Base-by-base conservation (phyloP, 345 rosid species). In the Mangifera indica region DNA sequence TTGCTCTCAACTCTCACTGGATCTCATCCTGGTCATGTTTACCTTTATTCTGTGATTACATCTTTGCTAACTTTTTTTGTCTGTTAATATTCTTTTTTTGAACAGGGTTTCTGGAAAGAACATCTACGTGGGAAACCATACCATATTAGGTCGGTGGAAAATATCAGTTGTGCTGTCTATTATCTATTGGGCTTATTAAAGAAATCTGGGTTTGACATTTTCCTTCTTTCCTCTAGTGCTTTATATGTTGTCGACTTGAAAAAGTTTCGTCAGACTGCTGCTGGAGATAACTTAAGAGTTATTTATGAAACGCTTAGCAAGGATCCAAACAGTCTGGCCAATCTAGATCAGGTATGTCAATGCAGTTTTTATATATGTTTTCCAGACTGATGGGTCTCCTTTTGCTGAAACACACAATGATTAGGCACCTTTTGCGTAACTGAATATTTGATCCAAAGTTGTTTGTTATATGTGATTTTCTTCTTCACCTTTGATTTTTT, bases 21-120 rank as follows among this genome's bases (percentile, higher is more conserved):
- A 20, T 67, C 63, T 54, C 44, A 57, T 34, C 10, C 42, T 69
- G 58, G 63, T 71, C 64, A 45, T 59, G 18, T 48, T 24, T 40
- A 10, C 26, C 18, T 18, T 18, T 61, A 10, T 61, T 48, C 40
- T 46, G 4, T 45, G 20, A 26, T 42, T 25, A 45, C 52, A 46
- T 4, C 64, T 60, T 77, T 57, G 72, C 34, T 67, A 79, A 61
- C 77, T 49, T 1, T 45, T 49, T 5, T 66, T 66, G 68, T n/a
- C 40, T 18, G 42, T 37, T 63, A 17, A 24, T 24, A 17, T 40
- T 63, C 5, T 11, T 62, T 34, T 5, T 14, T 65, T 52, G 56
- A 54, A 71, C 79, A 96, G 98, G 99, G 99, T 78, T 96, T 96
- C 83, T 96, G 99, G 99, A 96, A 74, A 85, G 99, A 96, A 66